Base-by-base conservation (phyloP, 441 rosid genomes). In the Mallotus japonicus region DNA sequence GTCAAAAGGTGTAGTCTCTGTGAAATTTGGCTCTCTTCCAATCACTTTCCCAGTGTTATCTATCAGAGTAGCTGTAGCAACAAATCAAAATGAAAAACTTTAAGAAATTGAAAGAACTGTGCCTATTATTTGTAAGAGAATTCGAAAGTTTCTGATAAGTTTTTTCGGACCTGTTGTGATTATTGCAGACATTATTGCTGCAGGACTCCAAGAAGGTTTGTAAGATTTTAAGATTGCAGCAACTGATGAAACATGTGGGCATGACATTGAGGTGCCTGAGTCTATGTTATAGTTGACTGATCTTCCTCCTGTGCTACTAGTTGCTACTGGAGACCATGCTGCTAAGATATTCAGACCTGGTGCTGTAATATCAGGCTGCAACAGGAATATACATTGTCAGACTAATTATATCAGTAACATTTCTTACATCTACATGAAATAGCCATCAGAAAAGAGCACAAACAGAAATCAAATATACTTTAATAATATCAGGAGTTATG, bases 251-350 rank as follows among this genome's bases (percentile, higher is more conserved):
- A 80, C 81, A 71, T 89, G 90, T 28, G 88, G 88, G 65, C 89
- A 87, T 55, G 89, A 79, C 87, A 86, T 82, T 15, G 87, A 84
- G 40, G 89, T 83, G 50, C 89, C 87, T 0, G 87, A 85, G 75
- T 82, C 54, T 74, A 84, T 83, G 77, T 82, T 87, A 53, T 73
- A 87, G 63, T 80, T 53, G n/a, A 77, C 75, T 6, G 82, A 50
- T 32, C 50, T 68, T 46, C 77, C 83, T 1, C 77, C 83, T 2
- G 79, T 62, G 15, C 3, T 62, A 34, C 42, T 64, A 59, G 62
- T 81, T 19, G 85, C 84, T 32, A 84, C 75, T 0, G 85, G 89
- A 72, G 89, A 84, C 87, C 86, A 86, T 17, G 87, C 86, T 24
- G 93, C 87, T 69, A 87, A 73, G 71, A 84, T 80, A 32, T 87